Evolutionary conservation across 83 land plant genomes (phyloP), one percentile per base, ranked within the genome.

Genomic region (Larix sibirica): DNA sequence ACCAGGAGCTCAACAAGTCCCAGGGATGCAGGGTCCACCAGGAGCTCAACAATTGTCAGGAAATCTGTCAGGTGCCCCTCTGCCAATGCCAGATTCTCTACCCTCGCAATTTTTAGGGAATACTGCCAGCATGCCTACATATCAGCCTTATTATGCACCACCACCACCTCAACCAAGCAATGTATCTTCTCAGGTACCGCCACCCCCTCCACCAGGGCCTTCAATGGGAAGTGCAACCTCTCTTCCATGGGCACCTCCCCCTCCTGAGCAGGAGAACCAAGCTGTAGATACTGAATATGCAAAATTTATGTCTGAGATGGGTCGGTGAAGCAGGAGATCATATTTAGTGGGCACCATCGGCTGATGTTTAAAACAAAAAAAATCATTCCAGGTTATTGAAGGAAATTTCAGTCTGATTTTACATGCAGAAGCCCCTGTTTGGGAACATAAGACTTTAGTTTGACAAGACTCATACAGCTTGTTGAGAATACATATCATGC

Each of bases 271-370:
- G 79, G n/a, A 85, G 75, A 87, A 83, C 54, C 80, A 90, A 75
- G 91, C 85, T 79, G 87, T 90, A 78, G 96, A 95, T 73, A 79
- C 91, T 23, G 98, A 96, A 75, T 96, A 96, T 79, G 97, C 92
- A 83, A 87, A 94, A 80, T 94, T 96, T 85, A 92, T 96, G 97
- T 88, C 97, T 54, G 98, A 96, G 86, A 90, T 96, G 95, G 44
- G 44, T 36, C 40, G 74, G 47, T 69, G 74, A 69, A 69, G 4
- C 74, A 36, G 74, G 44, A 69, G 17, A 36, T 33, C 1, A 36
- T 69, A 36, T 36, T 38, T 68, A 36, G 44, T 36, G 36, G 40
- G 4, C 10, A 18, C 44, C 36, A n/a, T 36, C 44, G 20, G 17
- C 44, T 14, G 4, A 40, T 69, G 44, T 6, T n/a, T 5, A 69